Evolutionary conservation across 306 rosid species (phyloP).

Genomic region (Cyclanthera cordifolia): DNA sequence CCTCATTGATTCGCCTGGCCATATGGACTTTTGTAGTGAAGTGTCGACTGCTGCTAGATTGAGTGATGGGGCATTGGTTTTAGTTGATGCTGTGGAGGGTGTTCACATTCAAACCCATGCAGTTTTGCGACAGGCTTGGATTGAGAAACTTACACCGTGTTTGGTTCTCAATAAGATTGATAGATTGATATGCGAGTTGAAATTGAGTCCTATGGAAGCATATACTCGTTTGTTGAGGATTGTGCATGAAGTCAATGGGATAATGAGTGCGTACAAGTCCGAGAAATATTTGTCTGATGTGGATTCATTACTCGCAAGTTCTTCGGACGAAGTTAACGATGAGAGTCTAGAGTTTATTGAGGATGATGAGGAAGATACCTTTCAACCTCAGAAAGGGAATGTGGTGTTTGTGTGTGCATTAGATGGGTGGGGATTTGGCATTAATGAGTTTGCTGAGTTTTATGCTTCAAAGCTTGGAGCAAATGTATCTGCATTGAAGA

Average conservation of each 20-base stretch:
- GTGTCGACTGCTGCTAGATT: conserved; percentile 86
- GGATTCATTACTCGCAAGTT: conserved; percentile 50
- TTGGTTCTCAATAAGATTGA: conserved; percentile 78
- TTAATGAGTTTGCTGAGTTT: conserved; percentile 55
- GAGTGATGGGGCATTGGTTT: conserved; percentile 69
- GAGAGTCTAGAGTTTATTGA: conserved; percentile 35
- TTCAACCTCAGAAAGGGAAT: conserved; percentile 79
- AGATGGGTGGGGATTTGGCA: conserved; percentile 85
- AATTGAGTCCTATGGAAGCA: conserved; percentile 61
- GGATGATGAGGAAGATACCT: conserved; percentile 67
- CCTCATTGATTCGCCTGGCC: conserved; percentile 89
- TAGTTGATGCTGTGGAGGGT: conserved; percentile 87
- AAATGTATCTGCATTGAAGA: conserved; percentile 40
- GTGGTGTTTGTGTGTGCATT: conserved; percentile 75
- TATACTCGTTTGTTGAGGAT: conserved; percentile 46
- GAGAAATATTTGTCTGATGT: conserved; percentile 75
- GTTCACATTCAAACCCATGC: conserved; percentile 92
- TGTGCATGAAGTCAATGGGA: conserved; percentile 74
- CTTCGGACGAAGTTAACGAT: conserved; percentile 20
- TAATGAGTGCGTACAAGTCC: conserved; percentile 62
- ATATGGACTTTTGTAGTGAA: conserved; percentile 80
- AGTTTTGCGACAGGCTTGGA: conserved; percentile 85
- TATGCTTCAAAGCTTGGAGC: conserved; percentile 64
- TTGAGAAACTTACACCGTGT: conserved; percentile 69
- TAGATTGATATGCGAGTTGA: conserved; percentile 59